Conservation (phyloP, 441 rosid species). For the Monsonia emarginata region DNA sequence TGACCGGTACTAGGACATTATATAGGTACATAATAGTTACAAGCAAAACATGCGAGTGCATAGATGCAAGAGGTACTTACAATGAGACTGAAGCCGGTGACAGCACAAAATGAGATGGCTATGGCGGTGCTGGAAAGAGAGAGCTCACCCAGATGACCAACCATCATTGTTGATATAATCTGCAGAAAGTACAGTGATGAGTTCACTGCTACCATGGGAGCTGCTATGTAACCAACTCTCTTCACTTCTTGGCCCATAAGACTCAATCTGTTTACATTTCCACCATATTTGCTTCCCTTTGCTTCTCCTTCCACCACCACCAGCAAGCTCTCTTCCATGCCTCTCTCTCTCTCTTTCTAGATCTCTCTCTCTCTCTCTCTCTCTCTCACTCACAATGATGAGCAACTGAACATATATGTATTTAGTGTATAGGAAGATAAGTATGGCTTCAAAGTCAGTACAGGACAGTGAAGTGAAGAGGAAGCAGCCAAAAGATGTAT, state of each 20-base stretch:
- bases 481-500: too few relatives aligned
- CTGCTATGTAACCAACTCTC: constrained; percentile 36
- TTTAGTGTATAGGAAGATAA: too few relatives aligned
- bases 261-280: background rate
- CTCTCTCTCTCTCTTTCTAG: background rate
- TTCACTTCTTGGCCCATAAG: constrained; percentile 25
- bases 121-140: constrained; percentile 52
- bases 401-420: too few relatives aligned
- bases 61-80: constrained; percentile 20
- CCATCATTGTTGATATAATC: constrained; percentile 46
- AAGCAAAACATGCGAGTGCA: background rate
- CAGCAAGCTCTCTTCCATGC: constrained; percentile 14
- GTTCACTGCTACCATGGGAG: constrained; percentile 50
- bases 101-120: constrained; percentile 46
- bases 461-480: too few relatives aligned
- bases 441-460: too few relatives aligned
- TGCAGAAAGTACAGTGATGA: constrained; percentile 40
- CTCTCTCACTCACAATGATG: too few relatives aligned
- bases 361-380: too few relatives aligned
- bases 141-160: constrained; percentile 59
- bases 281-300: background rate
- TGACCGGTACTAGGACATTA: too few relatives aligned
- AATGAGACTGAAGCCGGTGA: constrained; percentile 51
- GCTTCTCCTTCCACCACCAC: constrained; percentile 16
- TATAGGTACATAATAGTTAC: background rate